phyloP scores from a whole-genome alignment of 1,139 yeast species.

The Candida tropicalis region DNA sequence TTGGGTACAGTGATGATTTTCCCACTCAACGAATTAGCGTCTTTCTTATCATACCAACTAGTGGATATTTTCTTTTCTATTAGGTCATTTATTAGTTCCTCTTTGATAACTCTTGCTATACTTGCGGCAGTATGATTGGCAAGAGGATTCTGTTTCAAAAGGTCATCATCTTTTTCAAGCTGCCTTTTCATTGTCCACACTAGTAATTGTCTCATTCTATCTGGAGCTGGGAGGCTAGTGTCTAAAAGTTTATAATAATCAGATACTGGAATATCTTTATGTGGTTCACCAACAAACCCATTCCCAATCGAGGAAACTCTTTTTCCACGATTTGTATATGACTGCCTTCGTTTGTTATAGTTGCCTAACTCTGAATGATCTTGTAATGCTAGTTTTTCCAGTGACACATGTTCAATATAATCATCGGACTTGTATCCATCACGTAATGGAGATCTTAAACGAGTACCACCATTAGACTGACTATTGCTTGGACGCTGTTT shows the following conservation, averaged over 20 bases:
- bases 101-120: constrained; percentile 66
- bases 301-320: constrained; percentile 76
- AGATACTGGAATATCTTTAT: constrained; percentile 56
- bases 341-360: constrained; percentile 44
- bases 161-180: constrained; percentile 35
- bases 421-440: constrained; percentile 21
- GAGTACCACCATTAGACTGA: background rate
- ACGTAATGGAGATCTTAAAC: constrained; percentile 13
- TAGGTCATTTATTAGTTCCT: constrained; percentile 62
- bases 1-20: constrained; percentile 48
- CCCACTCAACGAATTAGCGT: constrained; percentile 21
- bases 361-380: constrained; percentile 3
- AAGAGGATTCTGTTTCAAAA: constrained; percentile 25
- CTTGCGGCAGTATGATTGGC: constrained; percentile 46
- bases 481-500: background rate
- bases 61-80: constrained; percentile 60
- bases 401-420: constrained; percentile 35
- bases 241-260: constrained; percentile 69
- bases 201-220: constrained; percentile 68
- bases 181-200: constrained; percentile 68
- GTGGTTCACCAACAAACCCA: constrained; percentile 72
- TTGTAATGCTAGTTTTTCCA: constrained; percentile 20
- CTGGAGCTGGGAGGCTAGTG: constrained; percentile 67
- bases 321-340: constrained; percentile 64
- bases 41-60: constrained; percentile 62